Base-by-base conservation (phyloP, 2,329 filamentous ascomycete genomes). In the Phialophora expanda region DNA sequence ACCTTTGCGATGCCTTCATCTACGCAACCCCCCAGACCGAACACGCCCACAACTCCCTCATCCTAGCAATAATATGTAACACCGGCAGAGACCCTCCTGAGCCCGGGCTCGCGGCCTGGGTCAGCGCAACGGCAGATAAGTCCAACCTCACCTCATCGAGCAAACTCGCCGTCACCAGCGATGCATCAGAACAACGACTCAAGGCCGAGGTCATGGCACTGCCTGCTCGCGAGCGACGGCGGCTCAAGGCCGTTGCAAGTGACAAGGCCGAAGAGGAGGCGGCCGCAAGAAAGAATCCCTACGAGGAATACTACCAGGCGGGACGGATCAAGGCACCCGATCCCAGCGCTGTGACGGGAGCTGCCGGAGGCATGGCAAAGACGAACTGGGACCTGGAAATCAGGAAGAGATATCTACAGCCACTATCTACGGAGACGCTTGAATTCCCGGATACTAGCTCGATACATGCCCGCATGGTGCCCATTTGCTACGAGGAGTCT, bases 351-450 rank as follows among this genome's bases (percentile, higher is more conserved):
- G 61, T 54, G 17, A 46, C 61, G 6, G 64, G 65, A 11, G 89
- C 59, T 6, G 66, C 68, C 2, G 89, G 89, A 26, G 90, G 90
- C 22, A 84, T 94, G 54, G 93, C 91, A 71, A 92, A 94, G 83
- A 96, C 85, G 41, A 87, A 88, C 72, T 89, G 86, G 84, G 87
- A 89, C 67, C 79, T 87, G 56, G 87, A 89, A 74, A 88, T 88
- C 68, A 82, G 86, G 67, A 86, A 88, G 78, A 85, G 86, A 69
- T 89, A 89, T 75, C 83, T 85, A 22, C 84, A 86, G 69, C 84
- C 86, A 28, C 80, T 89, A 59, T 86, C 84, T 67, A 80, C 80
- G 51, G 87, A 89, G 75, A 86, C 85, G 2, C 82, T 85, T 68
- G 87, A 89, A 73, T 88, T 89, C 65, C 87, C 87, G 7, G 84